phyloP scores from a whole-genome alignment of 2,329 filamentous ascomycete genomes.

The Colletotrichum godetiae region DNA sequence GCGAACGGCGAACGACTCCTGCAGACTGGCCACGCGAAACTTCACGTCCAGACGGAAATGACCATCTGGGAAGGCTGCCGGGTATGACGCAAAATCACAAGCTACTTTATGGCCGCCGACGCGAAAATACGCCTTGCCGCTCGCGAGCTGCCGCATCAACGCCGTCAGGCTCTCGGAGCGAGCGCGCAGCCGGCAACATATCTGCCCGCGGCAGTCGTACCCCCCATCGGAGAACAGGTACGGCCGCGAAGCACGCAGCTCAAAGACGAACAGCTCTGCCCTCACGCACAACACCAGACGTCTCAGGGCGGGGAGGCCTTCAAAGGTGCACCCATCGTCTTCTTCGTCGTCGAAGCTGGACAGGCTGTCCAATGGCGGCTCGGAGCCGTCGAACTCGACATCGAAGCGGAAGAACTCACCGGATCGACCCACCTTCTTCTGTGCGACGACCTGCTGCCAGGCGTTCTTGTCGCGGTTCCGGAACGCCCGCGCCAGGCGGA shows the following conservation, averaged over 20 bases:
- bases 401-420: constrained; percentile 19
- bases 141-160: neutral
- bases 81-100: neutral
- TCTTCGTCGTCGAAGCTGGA: neutral
- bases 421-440: constrained; percentile 21
- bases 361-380: constrained; percentile 1
- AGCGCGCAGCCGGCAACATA: neutral
- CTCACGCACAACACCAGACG: neutral
- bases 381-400: neutral
- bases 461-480: constrained; percentile 25
- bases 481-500: constrained; percentile 14
- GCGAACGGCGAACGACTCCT: neutral
- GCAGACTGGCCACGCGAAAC: neutral
- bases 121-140: neutral
- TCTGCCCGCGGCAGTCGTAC: neutral
- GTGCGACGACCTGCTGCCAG: constrained; percentile 32
- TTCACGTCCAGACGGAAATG: neutral
- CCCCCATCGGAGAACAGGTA: neutral
- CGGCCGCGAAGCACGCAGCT: neutral
- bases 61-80: neutral
- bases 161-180: neutral
- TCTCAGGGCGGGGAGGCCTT: neutral
- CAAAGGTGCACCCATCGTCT: neutral
- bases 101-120: neutral
- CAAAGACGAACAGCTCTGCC: constrained; percentile 12